Base-by-base conservation (phyloP, 2,329 filamentous ascomycete species). In the Ophiosphaerella narmari region DNA sequence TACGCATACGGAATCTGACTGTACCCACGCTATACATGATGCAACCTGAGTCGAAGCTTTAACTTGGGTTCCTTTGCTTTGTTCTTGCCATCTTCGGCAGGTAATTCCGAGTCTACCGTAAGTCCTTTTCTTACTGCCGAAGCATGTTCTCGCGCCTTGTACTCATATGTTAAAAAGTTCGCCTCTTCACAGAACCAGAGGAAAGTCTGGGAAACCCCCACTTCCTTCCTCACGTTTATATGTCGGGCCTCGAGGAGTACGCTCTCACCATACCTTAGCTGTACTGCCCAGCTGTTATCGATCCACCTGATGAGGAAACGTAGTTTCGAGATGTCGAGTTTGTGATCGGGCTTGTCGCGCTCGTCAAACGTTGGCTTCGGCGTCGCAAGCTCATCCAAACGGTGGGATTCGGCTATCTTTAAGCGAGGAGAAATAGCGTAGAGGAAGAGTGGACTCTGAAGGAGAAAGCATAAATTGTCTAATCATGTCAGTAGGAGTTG, bases 101-200 rank as follows among this genome's bases (percentile, higher is more conserved):
- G 26, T 9, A 9, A 11, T 11, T 29, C 11, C 2, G 7, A 8
- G 11, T 29, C 26, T 29, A 29, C 26, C 26, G 11, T 11, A 29
- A 29, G 26, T 29, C 26, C 36, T 11, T 32, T 34, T 23, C 33
- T 38, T 4, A 26, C 36, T 26, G 23, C 32, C 18, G 42, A 39
- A 2, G 41, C 32, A 24, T 42, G 21, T 7, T 58, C 55, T 6
- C 55, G 42, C 31, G 52, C 47, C 29, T 39, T 39, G 7, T 42
- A 58, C 34, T 58, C 55, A 13, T 18, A 49, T 2, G 44, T 38
- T 14, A 53, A 37, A 12, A 50, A 55, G 1, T 8, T 26, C n/a
- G 33, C 55, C 33, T 58, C 55, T 12, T 58, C 53, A 39, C 50
- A 51, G 33, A 58, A 54, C 47, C 47, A 58, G 0, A 40, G 18